Evolutionary conservation across 129 eudicot genomes (phyloP).

Genomic region (Flaveria linearis): DNA sequence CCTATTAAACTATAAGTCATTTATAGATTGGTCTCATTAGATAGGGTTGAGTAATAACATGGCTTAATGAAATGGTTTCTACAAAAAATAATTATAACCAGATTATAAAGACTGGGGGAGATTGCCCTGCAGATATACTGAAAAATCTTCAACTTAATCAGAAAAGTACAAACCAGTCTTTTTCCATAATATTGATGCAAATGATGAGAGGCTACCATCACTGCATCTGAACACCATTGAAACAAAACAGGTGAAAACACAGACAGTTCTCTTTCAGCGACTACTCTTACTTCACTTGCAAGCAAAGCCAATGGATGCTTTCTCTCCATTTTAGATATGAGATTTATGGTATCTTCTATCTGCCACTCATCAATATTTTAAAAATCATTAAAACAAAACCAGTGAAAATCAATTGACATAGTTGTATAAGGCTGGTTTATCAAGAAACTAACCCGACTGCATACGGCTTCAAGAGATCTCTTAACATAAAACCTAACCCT

Average conservation of each 20-base stretch:
- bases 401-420: not conserved
- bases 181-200: constrained; percentile 73
- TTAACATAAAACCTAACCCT: constrained; percentile 56
- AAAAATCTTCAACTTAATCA: constrained; percentile 2
- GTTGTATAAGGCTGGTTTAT: not conserved
- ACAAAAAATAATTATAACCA: constrained; percentile 22
- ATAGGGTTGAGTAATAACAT: too few species aligned
- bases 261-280: constrained; percentile 60
- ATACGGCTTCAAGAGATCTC: constrained; percentile 70
- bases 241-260: constrained; percentile 59
- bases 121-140: not conserved
- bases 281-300: constrained; percentile 63
- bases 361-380: constrained; percentile 29
- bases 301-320: constrained; percentile 68
- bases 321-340: constrained; percentile 51
- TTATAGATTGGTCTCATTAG: too few species aligned
- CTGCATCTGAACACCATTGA: constrained; percentile 77
- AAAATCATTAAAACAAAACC: constrained; percentile 7
- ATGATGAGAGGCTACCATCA: constrained; percentile 51
- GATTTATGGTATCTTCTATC: constrained; percentile 50
- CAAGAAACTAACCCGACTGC: constrained; percentile 60
- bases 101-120: constrained; percentile 15
- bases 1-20: too few species aligned
- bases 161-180: constrained; percentile 63
- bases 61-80: constrained; percentile 58